phyloP scores from a whole-genome alignment of 2,329 filamentous ascomycete genomes.

The Diaporthe sp. region DNA sequence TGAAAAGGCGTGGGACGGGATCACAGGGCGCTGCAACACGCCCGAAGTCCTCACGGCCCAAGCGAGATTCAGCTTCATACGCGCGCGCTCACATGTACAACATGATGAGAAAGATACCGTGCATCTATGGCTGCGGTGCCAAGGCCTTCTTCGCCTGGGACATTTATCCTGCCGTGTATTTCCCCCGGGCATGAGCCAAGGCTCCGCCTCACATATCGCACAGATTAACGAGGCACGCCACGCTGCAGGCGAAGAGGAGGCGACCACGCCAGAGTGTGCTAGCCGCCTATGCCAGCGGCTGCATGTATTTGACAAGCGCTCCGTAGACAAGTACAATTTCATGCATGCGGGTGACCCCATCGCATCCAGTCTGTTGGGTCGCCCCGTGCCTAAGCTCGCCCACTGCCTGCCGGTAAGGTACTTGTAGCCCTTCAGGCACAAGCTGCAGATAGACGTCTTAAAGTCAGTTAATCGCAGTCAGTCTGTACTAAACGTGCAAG shows the following conservation, averaged over 20 bases:
- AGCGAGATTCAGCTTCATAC: not conserved
- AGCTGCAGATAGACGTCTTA: not conserved
- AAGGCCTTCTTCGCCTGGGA: not conserved
- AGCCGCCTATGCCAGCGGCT: conserved; percentile 18
- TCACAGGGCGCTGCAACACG: not conserved
- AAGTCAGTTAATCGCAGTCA: not conserved
- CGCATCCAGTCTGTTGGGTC: conserved; percentile 8
- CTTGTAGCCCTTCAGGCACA: not conserved
- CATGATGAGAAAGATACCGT: not conserved
- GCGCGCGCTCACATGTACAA: conserved; percentile 3
- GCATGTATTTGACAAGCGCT: conserved; percentile 5
- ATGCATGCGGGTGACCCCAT: conserved; percentile 3
- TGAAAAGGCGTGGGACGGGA: not conserved
- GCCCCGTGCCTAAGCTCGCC: not conserved
- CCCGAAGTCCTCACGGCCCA: not conserved
- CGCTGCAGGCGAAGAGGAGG: conserved; percentile 9
- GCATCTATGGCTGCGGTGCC: not conserved
- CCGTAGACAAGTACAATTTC: not conserved
- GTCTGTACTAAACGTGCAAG: not conserved
- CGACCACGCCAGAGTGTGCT: not conserved
- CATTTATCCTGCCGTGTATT: not conserved
- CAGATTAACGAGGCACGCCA: conserved; percentile 4
- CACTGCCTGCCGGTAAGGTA: conserved; percentile 1
- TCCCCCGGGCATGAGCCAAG: not conserved
- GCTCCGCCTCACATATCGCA: not conserved